Evolutionary conservation across 1,284 basidiomycete genomes (phyloP), one percentile per base, ranked within the genome.

Genomic region (Cerioporus squamosus): DNA sequence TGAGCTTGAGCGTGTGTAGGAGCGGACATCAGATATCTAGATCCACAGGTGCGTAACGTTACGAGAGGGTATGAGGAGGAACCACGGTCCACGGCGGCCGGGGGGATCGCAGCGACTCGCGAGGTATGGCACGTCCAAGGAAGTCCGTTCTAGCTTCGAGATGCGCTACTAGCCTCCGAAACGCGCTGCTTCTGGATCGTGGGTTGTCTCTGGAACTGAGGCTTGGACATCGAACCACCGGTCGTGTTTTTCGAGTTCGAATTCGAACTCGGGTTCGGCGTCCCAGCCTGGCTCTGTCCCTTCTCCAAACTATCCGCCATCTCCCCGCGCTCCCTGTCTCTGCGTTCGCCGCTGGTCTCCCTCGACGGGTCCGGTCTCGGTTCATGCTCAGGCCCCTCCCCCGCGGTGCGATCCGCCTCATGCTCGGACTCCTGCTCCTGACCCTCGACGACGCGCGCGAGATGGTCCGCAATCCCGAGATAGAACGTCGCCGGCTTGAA

Each of bases 401-500:
- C 26, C 15, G 24, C 24, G 20, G 29, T 38, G 22, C 44, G 4
- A 44, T 12, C 24, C 10, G 42, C 23, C 18, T 29, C 36, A 5
- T 36, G 24, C 43, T 48, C 47, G 24, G 22, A 12, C 38, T n/a
- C n/a, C n/a, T 60, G 55, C 20, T 42, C 63, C 62, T 68, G 72
- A 3, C 80, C 80, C 64, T 91, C 90, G 26, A 90, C 89, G 51
- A 87, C 83, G n/a, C 81, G 79, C 5, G 89, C 88, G 23, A 91
- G 74, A 45, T 77, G 72, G 64, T 93, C 90, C 5, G 82, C 91
- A 53, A 94, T 83, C 46, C 91, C 88, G 5, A 94, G 82, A 70
- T 95, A 96, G 73, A 96, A 96, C 6, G 90, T 94, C 20, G 88
- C 92, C 5, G 93, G 93, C 60, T 89, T 88, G 77, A 95, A 97